Evolutionary conservation across 208 protist genomes (phyloP).

Genomic region (Kentomonas sorsogonicus): DNA sequence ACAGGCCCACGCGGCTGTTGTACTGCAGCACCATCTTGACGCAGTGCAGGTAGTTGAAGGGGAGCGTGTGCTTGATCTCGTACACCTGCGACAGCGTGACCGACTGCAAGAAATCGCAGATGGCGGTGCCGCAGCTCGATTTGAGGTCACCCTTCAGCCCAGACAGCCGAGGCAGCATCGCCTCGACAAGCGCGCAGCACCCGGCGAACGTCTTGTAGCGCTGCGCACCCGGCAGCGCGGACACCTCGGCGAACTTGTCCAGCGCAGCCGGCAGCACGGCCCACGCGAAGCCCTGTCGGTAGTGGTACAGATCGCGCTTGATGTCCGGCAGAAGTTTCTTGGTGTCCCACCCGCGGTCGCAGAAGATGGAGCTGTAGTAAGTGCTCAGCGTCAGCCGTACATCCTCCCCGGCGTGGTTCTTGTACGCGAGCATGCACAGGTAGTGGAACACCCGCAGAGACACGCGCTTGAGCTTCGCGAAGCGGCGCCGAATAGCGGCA

Average conservation of each 20-base stretch:
- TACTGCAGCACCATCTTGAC: slow-evolving; percentile 84
- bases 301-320: slow-evolving; percentile 84
- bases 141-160: slow-evolving; percentile 60
- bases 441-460: slow-evolving; percentile 81
- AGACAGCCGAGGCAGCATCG: slow-evolving; percentile 71
- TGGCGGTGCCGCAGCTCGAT: slow-evolving; percentile 26
- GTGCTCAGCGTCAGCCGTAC: slow-evolving; percentile 71
- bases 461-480: slow-evolving; percentile 54
- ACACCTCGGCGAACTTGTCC: slow-evolving; percentile 73
- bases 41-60: slow-evolving; percentile 73
- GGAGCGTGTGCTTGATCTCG: slow-evolving; percentile 80
- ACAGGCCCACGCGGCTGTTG: slow-evolving; percentile 72
- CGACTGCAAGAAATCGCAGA: slow-evolving; percentile 60
- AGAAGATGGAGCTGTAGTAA: slow-evolving; percentile 90
- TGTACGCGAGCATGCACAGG: slow-evolving; percentile 73
- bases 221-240: slow-evolving; percentile 53
- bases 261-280: slow-evolving; percentile 59
- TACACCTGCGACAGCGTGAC: slow-evolving; percentile 54
- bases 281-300: slow-evolving; percentile 85
- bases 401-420: slow-evolving; percentile 82
- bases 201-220: slow-evolving; percentile 64
- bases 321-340: slow-evolving; percentile 57
- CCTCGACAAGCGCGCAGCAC: slow-evolving; percentile 69
- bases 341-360: slow-evolving; percentile 83
- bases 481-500: slow-evolving; percentile 43